phyloP scores from a whole-genome alignment of 2,329 filamentous ascomycete genomes.

The Scedosporium aurantiacum region DNA sequence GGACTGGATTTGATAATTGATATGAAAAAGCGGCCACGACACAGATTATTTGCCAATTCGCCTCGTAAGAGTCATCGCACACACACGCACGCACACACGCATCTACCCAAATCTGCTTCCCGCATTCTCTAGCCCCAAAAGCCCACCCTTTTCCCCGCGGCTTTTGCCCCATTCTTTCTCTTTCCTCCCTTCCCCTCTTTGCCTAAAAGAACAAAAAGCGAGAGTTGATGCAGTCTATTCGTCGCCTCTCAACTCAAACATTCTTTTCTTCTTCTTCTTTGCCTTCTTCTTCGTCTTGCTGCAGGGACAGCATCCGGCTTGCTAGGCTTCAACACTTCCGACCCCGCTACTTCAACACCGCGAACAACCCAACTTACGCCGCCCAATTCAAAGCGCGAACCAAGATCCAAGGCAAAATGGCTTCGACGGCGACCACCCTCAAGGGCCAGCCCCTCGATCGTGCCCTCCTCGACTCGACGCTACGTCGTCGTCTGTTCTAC shows the following conservation, averaged over 20 bases:
- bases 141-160: neutral
- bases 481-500: conserved; percentile 85
- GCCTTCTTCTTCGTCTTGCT: conserved; percentile 4
- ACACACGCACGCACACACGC: neutral
- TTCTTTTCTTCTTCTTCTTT: conserved; percentile 4
- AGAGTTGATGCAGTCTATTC: conserved; percentile 5
- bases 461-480: conserved; percentile 67
- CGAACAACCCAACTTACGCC: conserved; percentile 5
- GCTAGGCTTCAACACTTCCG: conserved; percentile 3
- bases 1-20: neutral
- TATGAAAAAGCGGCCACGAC: neutral
- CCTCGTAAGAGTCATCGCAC: conserved; percentile 1
- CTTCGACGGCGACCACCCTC: conserved; percentile 56
- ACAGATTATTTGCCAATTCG: conserved; percentile 1
- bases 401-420: conserved; percentile 25
- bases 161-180: neutral
- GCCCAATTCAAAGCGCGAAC: conserved; percentile 6
- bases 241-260: neutral
- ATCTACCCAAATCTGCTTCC: neutral
- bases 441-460: conserved; percentile 87
- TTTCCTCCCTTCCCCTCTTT: neutral
- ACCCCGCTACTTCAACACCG: conserved; percentile 4
- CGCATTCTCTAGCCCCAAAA: neutral
- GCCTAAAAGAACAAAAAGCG: neutral
- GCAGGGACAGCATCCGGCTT: conserved; percentile 4